Evolutionary conservation across 139 green algal genomes (phyloP).

Genomic region (Diplosphaera chodatii): DNA sequence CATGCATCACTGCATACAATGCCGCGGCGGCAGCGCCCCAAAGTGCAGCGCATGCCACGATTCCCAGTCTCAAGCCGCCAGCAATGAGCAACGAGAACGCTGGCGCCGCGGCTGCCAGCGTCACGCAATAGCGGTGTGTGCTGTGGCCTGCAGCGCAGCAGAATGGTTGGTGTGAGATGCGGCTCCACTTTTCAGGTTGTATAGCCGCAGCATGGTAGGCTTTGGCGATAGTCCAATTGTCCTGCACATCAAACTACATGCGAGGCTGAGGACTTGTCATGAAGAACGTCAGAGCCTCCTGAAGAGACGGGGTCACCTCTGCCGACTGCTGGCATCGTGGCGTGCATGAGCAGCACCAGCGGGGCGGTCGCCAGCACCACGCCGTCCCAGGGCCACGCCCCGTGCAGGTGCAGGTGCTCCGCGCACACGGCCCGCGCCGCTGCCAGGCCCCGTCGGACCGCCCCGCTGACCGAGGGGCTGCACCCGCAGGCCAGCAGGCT

Average conservation of each 20-base stretch:
- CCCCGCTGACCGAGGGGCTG: neutral
- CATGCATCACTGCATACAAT: neutral
- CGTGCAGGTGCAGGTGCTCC: conserved; percentile 12
- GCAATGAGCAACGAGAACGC: conserved; percentile 15
- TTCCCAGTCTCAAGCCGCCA: neutral
- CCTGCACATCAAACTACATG: too few species aligned
- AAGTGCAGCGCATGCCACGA: neutral
- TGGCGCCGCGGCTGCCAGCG: conserved; percentile 15
- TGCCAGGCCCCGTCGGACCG: too few species aligned
- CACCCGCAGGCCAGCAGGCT: neutral
- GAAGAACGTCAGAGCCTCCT: too few species aligned
- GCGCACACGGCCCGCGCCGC: neutral
- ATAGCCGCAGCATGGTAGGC: too few species aligned
- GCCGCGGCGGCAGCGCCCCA: neutral
- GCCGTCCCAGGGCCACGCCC: neutral
- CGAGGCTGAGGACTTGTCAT: too few species aligned
- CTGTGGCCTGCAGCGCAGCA: conserved; percentile 6
- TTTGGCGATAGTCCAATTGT: too few species aligned
- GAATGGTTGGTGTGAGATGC: too few species aligned
- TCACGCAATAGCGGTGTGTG: conserved; percentile 1
- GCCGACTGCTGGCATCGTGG: conserved; percentile 34
- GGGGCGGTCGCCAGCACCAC: conserved; percentile 11
- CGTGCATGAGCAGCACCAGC: conserved; percentile 28
- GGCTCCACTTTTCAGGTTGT: too few species aligned
- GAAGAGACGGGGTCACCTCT: conserved; percentile 2